These are phyloP conservation scores for Somion occarium DNA, from an alignment of 1,284 basidiomycete species.

Conservation along the genomic window DNA sequence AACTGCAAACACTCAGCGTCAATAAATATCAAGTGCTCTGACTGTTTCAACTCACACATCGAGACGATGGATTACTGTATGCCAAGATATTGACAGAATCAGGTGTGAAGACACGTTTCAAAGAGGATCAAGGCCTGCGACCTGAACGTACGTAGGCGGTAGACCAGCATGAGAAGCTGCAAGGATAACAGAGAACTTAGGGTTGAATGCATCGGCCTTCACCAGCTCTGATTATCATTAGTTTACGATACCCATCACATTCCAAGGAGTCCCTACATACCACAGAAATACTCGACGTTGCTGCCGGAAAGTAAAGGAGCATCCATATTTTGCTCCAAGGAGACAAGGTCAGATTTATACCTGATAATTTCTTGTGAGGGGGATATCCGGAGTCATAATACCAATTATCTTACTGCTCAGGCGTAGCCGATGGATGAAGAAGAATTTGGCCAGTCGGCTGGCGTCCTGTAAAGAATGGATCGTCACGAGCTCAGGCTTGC, in stretches of 20 bases:
- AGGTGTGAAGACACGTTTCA: background rate
- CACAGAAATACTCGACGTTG: background rate
- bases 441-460: slow-evolving; percentile 1
- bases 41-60: background rate
- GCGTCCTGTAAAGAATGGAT: slow-evolving; percentile 1
- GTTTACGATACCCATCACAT: background rate
- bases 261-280: background rate
- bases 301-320: background rate
- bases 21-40: background rate
- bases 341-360: background rate
- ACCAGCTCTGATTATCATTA: background rate
- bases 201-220: background rate
- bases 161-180: background rate
- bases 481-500: slow-evolving; percentile 3
- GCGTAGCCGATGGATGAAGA: background rate
- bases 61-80: background rate
- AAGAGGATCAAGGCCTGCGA: background rate
- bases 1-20: background rate
- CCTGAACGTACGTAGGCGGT: slow-evolving; percentile 2
- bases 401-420: background rate
- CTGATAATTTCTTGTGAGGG: background rate
- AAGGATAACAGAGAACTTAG: background rate
- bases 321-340: slow-evolving; percentile 1
- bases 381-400: background rate
- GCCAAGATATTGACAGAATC: background rate